Base-by-base conservation (phyloP, 2,329 filamentous ascomycete species). In the Pseudogymnoascus sp. region DNA sequence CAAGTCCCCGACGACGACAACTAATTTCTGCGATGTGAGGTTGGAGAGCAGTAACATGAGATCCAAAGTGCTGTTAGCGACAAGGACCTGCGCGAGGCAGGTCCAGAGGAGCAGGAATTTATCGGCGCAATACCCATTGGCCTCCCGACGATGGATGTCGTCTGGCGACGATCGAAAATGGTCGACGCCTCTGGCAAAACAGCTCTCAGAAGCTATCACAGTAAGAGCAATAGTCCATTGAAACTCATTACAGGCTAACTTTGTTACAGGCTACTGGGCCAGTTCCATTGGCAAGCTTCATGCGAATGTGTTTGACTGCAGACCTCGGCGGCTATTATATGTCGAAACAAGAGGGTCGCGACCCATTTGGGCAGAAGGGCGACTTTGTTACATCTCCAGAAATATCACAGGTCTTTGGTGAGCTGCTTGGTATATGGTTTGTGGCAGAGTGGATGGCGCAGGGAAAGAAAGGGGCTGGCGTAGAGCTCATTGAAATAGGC, bases 321-420 rank as follows among this genome's bases (percentile, higher is more conserved):
- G 90, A 94, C 64, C 77, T 91, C 39, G 92, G 91, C 63, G 94
- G 94, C 60, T 99, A 99, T 77, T 99, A 99, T 76, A 97, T 92
- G 0, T 84, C 85, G 24, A 81, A 87, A 44, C 81, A 81, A 60
- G 76, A 84, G 63, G 86, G 82, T 17, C 83, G 86, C 54, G 92
- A 97, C 71, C 92, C 93, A 65, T 99, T 99, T 69, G 94, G 94
- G n/a, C 79, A 84, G 61, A 89, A 90, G 70, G 94, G 94, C 26
- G 94, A 99, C 75, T 99, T 99, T 71, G 88, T 97, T 59, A 99
- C 94, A 0, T 97, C 92, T 0, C 94, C 94, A 0, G 94, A 99
- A 75, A 97, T 99, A 68, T 97, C 92, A 0, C 94, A 97, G 72
- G 83, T 97, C 10, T 99, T 99, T 75, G 94, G 94, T 24, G 94